phyloP scores from a whole-genome alignment of 108 stramenopile genomes.

The Mediolabrus comicus region DNA sequence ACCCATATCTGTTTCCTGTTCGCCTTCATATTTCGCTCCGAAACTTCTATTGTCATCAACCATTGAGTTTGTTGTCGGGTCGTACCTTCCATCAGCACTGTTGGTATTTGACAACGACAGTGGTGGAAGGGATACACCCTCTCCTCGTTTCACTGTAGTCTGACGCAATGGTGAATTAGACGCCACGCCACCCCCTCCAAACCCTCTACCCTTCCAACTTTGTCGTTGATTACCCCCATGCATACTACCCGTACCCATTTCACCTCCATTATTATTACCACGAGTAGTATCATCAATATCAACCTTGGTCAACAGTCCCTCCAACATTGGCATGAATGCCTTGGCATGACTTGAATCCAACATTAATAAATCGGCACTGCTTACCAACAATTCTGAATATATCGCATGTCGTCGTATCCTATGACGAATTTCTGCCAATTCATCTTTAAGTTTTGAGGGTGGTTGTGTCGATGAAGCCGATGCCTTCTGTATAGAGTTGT shows the following conservation, averaged over 20 bases:
- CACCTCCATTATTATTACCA: not conserved
- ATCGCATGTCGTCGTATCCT: constrained; percentile 67
- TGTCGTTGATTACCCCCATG: constrained; percentile 7
- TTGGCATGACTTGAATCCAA: constrained; percentile 65
- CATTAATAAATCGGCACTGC: constrained; percentile 60
- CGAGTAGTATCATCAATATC: constrained; percentile 8
- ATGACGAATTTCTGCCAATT: constrained; percentile 54
- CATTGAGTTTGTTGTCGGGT: no score
- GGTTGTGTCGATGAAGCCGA: constrained; percentile 8
- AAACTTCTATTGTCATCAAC: no score
- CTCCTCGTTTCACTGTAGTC: not conserved
- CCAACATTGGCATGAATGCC: constrained; percentile 77
- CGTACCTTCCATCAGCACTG: no score
- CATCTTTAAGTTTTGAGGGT: constrained; percentile 14
- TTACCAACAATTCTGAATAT: constrained; percentile 54
- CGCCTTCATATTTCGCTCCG: not conserved
- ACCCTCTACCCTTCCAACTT: constrained; percentile 45
- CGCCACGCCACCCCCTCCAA: constrained; percentile 36
- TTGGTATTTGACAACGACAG: not conserved
- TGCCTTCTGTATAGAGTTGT: constrained; percentile 24
- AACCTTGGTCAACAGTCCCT: constrained; percentile 42
- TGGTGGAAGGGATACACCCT: not conserved
- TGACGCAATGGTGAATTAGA: not conserved
- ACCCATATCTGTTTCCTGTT: not conserved
- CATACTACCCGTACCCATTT: not conserved